Percentiles rank a stretch among this genome's conserved stretches.
Evolutionary conservation across 1,284 basidiomycete genomes (phyloP).

Genomic region (Rhodotorula sp.): DNA sequence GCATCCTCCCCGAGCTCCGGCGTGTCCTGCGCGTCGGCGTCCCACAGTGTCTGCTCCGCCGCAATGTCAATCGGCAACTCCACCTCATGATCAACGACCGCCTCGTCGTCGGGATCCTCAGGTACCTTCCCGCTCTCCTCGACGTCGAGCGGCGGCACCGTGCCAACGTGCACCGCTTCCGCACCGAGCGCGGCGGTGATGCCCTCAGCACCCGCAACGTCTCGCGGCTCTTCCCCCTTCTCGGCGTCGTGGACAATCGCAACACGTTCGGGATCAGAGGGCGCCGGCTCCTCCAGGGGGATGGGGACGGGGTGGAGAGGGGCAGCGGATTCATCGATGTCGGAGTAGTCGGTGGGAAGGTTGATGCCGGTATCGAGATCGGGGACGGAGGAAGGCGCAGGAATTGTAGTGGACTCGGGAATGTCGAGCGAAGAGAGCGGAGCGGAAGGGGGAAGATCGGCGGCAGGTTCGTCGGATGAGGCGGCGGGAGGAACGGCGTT

Average conservation of each 20-base stretch:
- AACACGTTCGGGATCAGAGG: no score
- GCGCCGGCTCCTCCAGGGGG: not conserved
- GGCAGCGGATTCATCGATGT: not conserved
- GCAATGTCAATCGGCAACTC: conserved; percentile 11
- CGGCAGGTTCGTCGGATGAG: not conserved
- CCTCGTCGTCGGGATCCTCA: not conserved
- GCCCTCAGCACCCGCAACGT: conserved; percentile 2
- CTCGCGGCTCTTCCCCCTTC: not conserved
- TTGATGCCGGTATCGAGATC: no score
- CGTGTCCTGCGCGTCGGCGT: not conserved
- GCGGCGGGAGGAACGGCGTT: not conserved
- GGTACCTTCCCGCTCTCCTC: not conserved
- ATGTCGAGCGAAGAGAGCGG: not conserved
- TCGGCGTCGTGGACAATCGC: not conserved
- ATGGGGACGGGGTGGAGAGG: not conserved
- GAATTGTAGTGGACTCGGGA: not conserved
- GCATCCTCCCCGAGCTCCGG: not conserved
- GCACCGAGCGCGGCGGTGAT: not conserved
- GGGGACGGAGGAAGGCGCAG: not conserved
- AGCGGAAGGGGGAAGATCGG: not conserved
- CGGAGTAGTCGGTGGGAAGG: not conserved
- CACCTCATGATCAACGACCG: not conserved
- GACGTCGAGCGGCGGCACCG: not conserved
- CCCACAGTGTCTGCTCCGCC: conserved; percentile 5
- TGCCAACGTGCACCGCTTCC: not conserved